phyloP scores from a whole-genome alignment of 139 green algal species.

The Chlamydomonas sphaeroides region DNA sequence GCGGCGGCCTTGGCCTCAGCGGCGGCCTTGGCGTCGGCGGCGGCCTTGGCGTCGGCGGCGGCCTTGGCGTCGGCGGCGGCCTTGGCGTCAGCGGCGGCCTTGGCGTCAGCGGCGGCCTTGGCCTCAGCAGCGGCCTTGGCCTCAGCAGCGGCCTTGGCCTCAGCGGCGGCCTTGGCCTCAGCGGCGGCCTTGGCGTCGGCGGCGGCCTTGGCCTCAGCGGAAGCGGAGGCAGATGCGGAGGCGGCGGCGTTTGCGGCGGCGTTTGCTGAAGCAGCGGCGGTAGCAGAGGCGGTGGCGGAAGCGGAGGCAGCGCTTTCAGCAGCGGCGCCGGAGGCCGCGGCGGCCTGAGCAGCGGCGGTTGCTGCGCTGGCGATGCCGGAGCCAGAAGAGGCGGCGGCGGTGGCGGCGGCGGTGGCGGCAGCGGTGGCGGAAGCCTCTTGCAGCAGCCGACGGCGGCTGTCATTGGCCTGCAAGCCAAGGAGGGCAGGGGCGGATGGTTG shows the following conservation, averaged over 20 bases:
- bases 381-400: too few species aligned
- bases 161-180: background rate
- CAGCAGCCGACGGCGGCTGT: background rate
- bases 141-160: background rate
- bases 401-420: background rate
- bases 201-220: background rate
- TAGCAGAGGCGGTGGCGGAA: background rate
- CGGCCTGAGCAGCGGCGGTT: background rate
- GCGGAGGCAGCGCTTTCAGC: background rate
- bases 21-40: slow-evolving; percentile 1
- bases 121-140: background rate
- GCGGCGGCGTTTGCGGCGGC: background rate
- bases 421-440: background rate
- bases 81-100: background rate
- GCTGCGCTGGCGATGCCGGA: background rate
- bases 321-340: background rate
- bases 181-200: background rate
- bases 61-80: background rate
- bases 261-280: background rate
- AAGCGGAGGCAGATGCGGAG: background rate
- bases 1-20: background rate
- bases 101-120: background rate
- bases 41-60: background rate
- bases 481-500: background rate
- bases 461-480: background rate